phyloP scores from a whole-genome alignment of 805 yeast genomes.

The Jamesozyma piceae region DNA sequence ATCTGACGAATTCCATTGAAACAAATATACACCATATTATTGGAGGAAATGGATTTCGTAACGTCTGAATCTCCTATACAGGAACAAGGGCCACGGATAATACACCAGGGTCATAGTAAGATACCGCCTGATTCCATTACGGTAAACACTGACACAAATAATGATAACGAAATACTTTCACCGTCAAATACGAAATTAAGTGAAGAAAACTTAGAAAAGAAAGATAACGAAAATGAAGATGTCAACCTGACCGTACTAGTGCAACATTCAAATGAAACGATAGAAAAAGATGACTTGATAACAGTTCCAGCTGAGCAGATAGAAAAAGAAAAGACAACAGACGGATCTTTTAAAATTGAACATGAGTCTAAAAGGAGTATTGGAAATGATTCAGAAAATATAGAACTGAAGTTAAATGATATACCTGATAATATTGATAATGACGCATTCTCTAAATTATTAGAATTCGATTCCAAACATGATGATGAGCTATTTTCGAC shows the following conservation, averaged over 20 bases:
- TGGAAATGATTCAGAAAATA: neutral
- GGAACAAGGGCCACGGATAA: neutral
- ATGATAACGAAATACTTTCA: neutral
- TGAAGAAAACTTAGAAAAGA: neutral
- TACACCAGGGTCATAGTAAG: neutral
- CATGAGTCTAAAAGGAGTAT: neutral
- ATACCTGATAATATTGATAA: slow-evolving; percentile 20
- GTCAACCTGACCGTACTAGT: no score
- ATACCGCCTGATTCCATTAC: neutral
- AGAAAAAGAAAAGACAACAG: neutral
- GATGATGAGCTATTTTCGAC: slow-evolving; percentile 18
- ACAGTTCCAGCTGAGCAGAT: neutral
- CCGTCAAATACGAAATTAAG: neutral
- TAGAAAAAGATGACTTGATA: neutral
- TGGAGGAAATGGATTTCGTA: neutral
- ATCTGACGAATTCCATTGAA: neutral
- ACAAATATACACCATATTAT: neutral
- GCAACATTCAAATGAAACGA: neutral
- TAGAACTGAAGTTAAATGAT: neutral
- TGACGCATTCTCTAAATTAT: slow-evolving; percentile 26
- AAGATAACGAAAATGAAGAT: neutral
- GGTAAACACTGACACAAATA: neutral
- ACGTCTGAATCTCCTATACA: neutral
- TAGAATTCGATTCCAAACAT: slow-evolving; percentile 27
- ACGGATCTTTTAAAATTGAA: neutral